Evolutionary conservation across 345 rosid species (phyloP).

Genomic region (Durio zibethinus): DNA sequence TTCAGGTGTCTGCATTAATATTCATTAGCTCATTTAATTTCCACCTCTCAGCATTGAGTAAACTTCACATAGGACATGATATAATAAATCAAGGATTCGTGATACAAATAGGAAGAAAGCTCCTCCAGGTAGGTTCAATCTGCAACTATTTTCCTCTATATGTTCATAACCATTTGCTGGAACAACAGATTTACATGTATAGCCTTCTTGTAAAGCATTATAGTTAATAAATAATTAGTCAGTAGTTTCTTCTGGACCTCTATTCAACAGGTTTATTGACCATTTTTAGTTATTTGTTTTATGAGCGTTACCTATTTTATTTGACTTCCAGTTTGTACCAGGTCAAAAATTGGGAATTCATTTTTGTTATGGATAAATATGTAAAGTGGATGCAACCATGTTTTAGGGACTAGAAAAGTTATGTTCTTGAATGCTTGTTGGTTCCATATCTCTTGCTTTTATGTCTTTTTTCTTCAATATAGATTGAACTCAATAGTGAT

Average conservation of each 20-base stretch:
- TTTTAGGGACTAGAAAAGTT: background rate
- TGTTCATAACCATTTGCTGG: background rate
- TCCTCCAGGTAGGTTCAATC: conserved; percentile 54
- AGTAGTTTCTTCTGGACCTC: background rate
- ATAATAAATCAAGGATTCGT: conserved; percentile 43
- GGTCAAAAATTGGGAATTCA: background rate
- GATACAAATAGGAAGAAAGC: conserved; percentile 50
- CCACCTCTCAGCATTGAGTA: conserved; percentile 21
- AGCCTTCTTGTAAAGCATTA: background rate
- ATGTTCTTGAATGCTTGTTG: conserved; percentile 1
- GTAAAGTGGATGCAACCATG: background rate
- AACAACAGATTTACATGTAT: background rate
- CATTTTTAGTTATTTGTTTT: background rate
- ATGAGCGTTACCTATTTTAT: background rate
- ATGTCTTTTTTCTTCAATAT: background rate
- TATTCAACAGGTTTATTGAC: background rate
- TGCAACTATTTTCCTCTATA: conserved; percentile 12
- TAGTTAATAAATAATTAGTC: background rate
- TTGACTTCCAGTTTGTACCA: background rate
- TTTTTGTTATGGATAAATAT: background rate
- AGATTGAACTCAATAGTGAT: background rate
- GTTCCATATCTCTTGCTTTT: background rate
- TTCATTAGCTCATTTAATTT: conserved; percentile 55
- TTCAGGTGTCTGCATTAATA: conserved; percentile 52
- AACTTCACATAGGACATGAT: conserved; percentile 23